Base-by-base conservation (phyloP, 768 basidiomycete species). In the Cubamyces sp. region DNA sequence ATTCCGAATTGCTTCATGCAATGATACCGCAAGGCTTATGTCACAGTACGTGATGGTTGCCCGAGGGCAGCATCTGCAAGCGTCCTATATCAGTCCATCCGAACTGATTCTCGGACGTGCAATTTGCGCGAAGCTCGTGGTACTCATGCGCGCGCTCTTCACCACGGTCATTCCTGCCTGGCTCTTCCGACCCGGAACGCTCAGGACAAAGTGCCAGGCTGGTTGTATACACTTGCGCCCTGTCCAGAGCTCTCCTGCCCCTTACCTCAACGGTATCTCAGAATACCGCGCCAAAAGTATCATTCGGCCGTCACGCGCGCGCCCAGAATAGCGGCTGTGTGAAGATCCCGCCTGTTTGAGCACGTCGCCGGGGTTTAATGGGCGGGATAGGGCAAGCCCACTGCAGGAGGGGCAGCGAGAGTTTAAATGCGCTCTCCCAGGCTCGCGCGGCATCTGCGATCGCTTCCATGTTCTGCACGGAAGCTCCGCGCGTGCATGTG, bases 291-390 rank as follows among this genome's bases (percentile, higher is more conserved):
- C 21, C 47, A 40, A 7, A 25, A 52, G 16, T 14, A 34, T 40
- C 18, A 23, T 47, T 25, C 51, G 48, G 41, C 61, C 30, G 54
- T 57, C 45, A 59, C 50, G 61, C 49, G 49, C 28, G 28, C 0
- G 42, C 14, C 30, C 23, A 53, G 15, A 57, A 58, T 58, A 59
- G 47, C 53, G 23, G 26, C 16, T 39, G 56, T 63, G 62, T 26
- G 62, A 63, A 63, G 12, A 15, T 8, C 39, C 7, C 45, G 39
- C 62, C 56, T 34, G 45, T 59, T 53, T 37, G 41, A 45, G 55
- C 34, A 47, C 21, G 23, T 12, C 61, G 18, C 52, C 57, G 61
- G 56, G 34, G 51, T 63, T 63, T 59, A 52, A 63, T 63, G 62
- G 62, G 26, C 55, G 25, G 45, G 43, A 26, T 43, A 8, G n/a